Base-by-base conservation (phyloP, 805 yeast genomes). In the Sugiyamaella mastotermitis region DNA sequence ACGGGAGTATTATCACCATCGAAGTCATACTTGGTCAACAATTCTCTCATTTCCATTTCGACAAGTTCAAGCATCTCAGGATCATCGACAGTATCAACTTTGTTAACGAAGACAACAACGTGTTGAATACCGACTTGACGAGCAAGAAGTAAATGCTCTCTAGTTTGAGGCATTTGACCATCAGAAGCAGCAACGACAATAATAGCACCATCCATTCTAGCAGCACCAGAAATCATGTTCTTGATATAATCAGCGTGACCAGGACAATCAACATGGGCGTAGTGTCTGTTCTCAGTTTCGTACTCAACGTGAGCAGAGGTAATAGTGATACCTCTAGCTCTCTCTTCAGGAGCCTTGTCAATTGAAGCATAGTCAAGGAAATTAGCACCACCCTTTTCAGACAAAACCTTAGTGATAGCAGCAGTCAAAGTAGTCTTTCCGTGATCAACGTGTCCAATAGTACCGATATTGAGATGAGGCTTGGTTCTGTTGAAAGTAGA, bases 41-140 rank as follows among this genome's bases (percentile, higher is more conserved):
- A 75, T 64, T 92, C 98, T 72, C 98, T 83, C 98, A 92, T 92
- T 75, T 92, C 98, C 98, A 92, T 92, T 74, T 92, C 98, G 51
- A 92, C 98, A 57, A 92, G 80, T 74, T 92, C 98, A 65, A 92
- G 76, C 97, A 90, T 92, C 74, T 92, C 98, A 50, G 95, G 94
- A 65, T 92, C 98, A 61, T 92, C 97, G 61, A 92, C 78, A 55
- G 95, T 83, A 66, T 92, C 98, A 56, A 92, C 92, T 74, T 92
- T 92, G 83, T 92, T 92, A 45, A 92, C 97, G 56, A 84, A 92
- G 37, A 92, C 98, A 65, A 92, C 97, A 61, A 92, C 77, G 69
- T 87, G 78, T 71, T 90, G 94, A 52, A 92, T 95, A 77, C 98
- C 98, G 63, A 92, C 97, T 74, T 92, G 98, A 75, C 97, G 86